These are phyloP conservation scores for Trichophyton rubrum DNA, from an alignment of 2,329 filamentous ascomycete species.

Conservation along the genomic window DNA sequence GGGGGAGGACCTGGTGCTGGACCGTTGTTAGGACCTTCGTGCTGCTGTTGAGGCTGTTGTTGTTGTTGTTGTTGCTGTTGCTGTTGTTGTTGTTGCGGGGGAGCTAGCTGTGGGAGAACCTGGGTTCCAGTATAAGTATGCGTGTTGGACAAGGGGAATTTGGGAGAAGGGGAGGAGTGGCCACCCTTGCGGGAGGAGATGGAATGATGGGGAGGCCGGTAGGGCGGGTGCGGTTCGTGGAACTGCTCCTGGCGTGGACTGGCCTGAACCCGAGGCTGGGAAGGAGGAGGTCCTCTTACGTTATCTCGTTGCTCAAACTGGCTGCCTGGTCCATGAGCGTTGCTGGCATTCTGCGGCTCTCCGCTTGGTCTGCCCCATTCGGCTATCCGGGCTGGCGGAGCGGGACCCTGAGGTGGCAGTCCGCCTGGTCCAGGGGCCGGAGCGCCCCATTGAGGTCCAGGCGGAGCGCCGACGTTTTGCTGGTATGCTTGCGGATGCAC, in stretches of 20 bases:
- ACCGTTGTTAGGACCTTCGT: slow-evolving; percentile 23
- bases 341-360: slow-evolving; percentile 48
- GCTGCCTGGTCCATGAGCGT: slow-evolving; percentile 40
- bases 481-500: slow-evolving; percentile 94
- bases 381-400: slow-evolving; percentile 49
- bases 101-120: slow-evolving; percentile 41
- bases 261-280: slow-evolving; percentile 46
- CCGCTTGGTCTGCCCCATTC: slow-evolving; percentile 58
- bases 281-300: slow-evolving; percentile 54
- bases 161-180: slow-evolving; percentile 45
- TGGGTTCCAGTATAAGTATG: slow-evolving; percentile 39
- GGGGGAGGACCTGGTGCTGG: slow-evolving; percentile 19
- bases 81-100: slow-evolving; percentile 21
- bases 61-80: slow-evolving; percentile 20
- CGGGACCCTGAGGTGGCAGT: slow-evolving; percentile 45
- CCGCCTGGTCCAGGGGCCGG: slow-evolving; percentile 42
- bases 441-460: slow-evolving; percentile 79
- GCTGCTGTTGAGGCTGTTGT: slow-evolving; percentile 11
- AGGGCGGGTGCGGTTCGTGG: slow-evolving; percentile 49
- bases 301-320: slow-evolving; percentile 68
- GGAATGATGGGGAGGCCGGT: slow-evolving; percentile 26
- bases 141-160: slow-evolving; percentile 42
- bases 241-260: slow-evolving; percentile 67
- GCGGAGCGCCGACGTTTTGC: slow-evolving; percentile 67
- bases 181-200: slow-evolving; percentile 37